phyloP scores from a whole-genome alignment of 441 rosid species.

The Mallotus japonicus region DNA sequence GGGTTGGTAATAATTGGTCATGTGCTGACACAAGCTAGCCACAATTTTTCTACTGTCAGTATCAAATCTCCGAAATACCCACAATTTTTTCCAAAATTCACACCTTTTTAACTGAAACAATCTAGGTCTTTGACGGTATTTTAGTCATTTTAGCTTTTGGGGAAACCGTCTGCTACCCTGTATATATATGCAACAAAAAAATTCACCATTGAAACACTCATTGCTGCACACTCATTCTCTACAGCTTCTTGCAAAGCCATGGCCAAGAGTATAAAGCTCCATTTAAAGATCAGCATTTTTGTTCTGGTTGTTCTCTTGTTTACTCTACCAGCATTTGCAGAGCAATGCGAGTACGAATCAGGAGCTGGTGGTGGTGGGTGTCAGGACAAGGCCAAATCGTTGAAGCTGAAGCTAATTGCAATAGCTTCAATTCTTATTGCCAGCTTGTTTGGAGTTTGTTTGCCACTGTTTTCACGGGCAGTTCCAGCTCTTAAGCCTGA shows the following conservation, averaged over 20 bases:
- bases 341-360: constrained; percentile 18
- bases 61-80: background rate
- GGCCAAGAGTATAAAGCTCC: background rate
- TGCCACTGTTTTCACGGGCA: constrained; percentile 30
- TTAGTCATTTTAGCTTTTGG: background rate
- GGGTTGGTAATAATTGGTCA: background rate
- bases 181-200: no score
- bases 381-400: constrained; percentile 28
- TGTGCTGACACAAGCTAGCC: background rate
- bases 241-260: background rate
- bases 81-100: background rate
- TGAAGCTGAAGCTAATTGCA: constrained; percentile 40
- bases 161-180: background rate
- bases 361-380: constrained; percentile 20
- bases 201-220: background rate
- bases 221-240: background rate
- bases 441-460: constrained; percentile 40
- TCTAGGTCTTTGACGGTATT: background rate
- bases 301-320: constrained; percentile 9
- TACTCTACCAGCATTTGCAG: background rate
- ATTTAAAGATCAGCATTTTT: background rate
- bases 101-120: background rate
- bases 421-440: constrained; percentile 35
- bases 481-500: constrained; percentile 37
- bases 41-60: background rate